Conservation (phyloP, 129 eudicot species). For the Helichrysum umbraculigerum region DNA sequence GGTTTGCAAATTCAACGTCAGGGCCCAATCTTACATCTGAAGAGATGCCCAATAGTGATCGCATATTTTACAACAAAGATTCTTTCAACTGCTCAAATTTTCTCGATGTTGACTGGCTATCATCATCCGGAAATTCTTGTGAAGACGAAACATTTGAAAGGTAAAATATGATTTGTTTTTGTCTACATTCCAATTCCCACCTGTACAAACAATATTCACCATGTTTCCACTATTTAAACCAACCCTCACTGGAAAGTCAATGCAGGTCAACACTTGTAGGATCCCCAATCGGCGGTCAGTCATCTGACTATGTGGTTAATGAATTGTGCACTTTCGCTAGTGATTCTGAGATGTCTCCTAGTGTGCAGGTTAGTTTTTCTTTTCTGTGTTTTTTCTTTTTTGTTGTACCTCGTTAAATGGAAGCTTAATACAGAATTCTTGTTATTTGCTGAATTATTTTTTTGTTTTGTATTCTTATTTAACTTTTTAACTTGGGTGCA, state of each 20-base stretch:
- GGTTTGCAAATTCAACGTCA: constrained; percentile 55
- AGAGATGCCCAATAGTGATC: constrained; percentile 48
- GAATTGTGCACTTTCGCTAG: constrained; percentile 53
- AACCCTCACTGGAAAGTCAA: constrained; percentile 15
- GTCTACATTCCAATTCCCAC: not conserved
- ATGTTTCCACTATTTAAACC: constrained; percentile 5
- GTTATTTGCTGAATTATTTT: not conserved
- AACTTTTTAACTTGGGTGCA: constrained; percentile 16
- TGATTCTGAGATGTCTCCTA: constrained; percentile 42
- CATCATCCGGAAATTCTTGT: constrained; percentile 81
- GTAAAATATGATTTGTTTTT: constrained; percentile 35
- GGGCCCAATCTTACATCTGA: constrained; percentile 37
- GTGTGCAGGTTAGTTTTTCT: constrained; percentile 50
- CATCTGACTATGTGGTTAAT: constrained; percentile 50
- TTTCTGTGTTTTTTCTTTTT: not conserved
- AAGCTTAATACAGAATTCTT: not conserved
- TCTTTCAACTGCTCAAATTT: constrained; percentile 71
- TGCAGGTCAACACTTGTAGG: constrained; percentile 75
- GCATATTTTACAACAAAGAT: constrained; percentile 44
- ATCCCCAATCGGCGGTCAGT: constrained; percentile 53
- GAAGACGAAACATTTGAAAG: constrained; percentile 84
- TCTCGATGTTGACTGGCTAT: constrained; percentile 80
- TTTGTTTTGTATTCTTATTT: not conserved
- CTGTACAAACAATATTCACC: not conserved
- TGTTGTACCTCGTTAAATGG: not conserved